Conservation (phyloP, 2,329 filamentous ascomycete genomes). For the Cladosporium halotolerans region DNA sequence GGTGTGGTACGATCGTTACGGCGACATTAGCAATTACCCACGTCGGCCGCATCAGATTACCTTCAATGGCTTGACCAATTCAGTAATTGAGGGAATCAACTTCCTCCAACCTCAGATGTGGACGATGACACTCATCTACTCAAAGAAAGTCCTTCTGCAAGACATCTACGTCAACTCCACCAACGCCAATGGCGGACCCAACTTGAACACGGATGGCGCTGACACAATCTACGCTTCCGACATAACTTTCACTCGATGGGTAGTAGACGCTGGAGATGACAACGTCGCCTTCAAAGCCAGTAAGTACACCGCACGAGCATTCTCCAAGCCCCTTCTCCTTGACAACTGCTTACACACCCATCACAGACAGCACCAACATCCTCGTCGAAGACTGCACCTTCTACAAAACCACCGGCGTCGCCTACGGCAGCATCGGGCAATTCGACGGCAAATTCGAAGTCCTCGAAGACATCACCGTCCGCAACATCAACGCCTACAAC, state of each 20-base stretch:
- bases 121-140: conserved; percentile 47
- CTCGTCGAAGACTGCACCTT: conserved; percentile 45
- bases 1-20: conserved; percentile 47
- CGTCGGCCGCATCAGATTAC: conserved; percentile 49
- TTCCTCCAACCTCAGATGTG: conserved; percentile 58
- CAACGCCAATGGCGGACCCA: conserved; percentile 18
- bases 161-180: conserved; percentile 51
- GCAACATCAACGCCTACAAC: conserved; percentile 34
- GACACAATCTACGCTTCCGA: conserved; percentile 50
- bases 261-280: conserved; percentile 49
- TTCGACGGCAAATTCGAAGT: conserved; percentile 45
- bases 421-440: conserved; percentile 54
- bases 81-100: conserved; percentile 42
- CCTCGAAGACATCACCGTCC: conserved; percentile 44
- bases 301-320: background rate
- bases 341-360: background rate
- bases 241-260: conserved; percentile 47
- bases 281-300: conserved; percentile 49
- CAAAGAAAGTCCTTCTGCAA: conserved; percentile 41
- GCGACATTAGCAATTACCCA: conserved; percentile 29
- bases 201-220: conserved; percentile 44
- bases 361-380: conserved; percentile 47
- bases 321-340: background rate
- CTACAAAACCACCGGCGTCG: conserved; percentile 47
- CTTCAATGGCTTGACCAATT: conserved; percentile 45